phyloP scores from a whole-genome alignment of 2,329 filamentous ascomycete genomes.

The Apiospora aurea region DNA sequence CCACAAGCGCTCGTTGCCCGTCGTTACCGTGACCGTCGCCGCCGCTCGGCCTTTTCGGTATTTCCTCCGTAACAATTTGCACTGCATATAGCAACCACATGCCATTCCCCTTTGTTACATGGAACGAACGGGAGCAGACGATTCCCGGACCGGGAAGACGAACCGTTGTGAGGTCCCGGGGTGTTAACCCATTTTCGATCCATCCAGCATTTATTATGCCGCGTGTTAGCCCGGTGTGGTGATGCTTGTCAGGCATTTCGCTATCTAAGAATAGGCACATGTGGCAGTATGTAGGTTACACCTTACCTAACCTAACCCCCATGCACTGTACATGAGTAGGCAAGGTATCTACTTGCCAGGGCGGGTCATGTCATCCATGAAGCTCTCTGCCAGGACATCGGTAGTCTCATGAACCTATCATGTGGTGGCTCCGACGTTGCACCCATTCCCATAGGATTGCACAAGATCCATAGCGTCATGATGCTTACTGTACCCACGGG shows the following conservation, averaged over 20 bases:
- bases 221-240: not conserved
- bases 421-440: not conserved
- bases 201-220: constrained; percentile 5
- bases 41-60: not conserved
- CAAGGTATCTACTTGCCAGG: not conserved
- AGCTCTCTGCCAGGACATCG: not conserved
- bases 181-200: not conserved
- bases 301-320: not conserved
- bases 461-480: not conserved
- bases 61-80: not conserved
- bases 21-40: not conserved
- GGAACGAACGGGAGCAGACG: not conserved
- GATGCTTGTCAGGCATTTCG: constrained; percentile 11
- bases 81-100: not conserved
- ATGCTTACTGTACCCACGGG: not conserved
- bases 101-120: not conserved
- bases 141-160: constrained; percentile 9
- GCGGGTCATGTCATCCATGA: constrained; percentile 9
- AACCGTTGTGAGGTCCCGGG: constrained; percentile 1
- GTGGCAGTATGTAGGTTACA: not conserved
- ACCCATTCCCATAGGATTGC: not conserved
- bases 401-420: not conserved
- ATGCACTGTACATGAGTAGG: constrained; percentile 3
- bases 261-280: constrained; percentile 18
- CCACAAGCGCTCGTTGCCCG: not conserved